Base-by-base conservation (phyloP, 2,329 filamentous ascomycete species). In the Colletotrichum filicis region DNA sequence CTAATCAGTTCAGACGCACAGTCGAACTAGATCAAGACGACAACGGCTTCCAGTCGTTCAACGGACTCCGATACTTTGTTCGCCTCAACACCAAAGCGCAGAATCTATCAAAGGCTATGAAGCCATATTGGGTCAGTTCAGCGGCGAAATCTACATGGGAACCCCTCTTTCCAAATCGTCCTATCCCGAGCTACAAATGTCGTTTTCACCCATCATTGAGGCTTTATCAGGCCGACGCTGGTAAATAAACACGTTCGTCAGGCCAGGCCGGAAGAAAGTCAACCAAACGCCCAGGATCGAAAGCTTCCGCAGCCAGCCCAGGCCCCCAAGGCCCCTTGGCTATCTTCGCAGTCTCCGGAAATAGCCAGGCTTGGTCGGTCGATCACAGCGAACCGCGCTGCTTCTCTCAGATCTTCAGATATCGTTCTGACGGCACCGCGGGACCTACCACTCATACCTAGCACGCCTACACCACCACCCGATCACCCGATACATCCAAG, bases 301-400 rank as follows among this genome's bases (percentile, higher is more conserved):
- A 14, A 4, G 49, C 26, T 46, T 63, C 60, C 28, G 11, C 26
- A 4, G 61, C 46, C n/a, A 64, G 32, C 16, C 42, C n/a, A 19
- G 42, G 42, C n/a, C 19, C 11, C 24, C 59, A 24, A 62, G 30
- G 26, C 28, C 42, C 42, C 42, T 49, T 11, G 16, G n/a, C 28
- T 49, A n/a, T 28, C 32, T 28, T 24, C 24, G 32, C 16, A 22
- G 53, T 60, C 19, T 55, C 30, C 42, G 52, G 14, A 3, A 42
- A 22, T 59, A 32, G 42, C 22, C n/a, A 37, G 24, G 42, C 49
- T 55, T 55, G 7, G n/a, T 16, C 26, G 12, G 30, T 66, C 63
- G 56, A 61, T 66, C 63, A 59, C 11, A 37, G 49, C n/a, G 19
- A 58, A 64, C 68, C 24, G 56, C 55, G 35, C 56, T 37, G 63